Evolutionary conservation across 2,329 filamentous ascomycete genomes (phyloP), one percentile per base, ranked within the genome.

Genomic region (Fusarium citri): DNA sequence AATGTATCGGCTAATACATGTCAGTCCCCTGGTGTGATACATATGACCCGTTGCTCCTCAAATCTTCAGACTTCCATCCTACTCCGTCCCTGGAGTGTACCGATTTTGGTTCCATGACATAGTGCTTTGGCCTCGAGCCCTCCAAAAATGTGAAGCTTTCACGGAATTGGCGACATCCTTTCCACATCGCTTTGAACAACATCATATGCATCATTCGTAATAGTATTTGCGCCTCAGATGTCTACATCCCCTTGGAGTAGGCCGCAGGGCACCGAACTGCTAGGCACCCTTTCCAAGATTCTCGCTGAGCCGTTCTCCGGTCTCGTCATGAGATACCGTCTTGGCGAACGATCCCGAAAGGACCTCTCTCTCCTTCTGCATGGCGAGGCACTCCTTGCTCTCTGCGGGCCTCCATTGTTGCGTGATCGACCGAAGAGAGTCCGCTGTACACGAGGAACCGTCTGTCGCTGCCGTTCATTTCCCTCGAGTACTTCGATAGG

Each of bases 401-500:
- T 65, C 14, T 30, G 12, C 12, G 14, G 28, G 9, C 9, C 11
- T 18, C 37, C 10, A 2, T 18, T 48, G 6, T 28, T 20, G 10
- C 14, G 25, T 14, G 20, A 20, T 30, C 25, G 20, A 6, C n/a
- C 14, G 25, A 71, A 68, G 3, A 64, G 45, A 1, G 20, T 68
- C 11, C 45, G 43, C n/a, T 56, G 43, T 4, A 68, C 54, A 11
- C 50, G 54, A 7, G 59, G 68, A 16, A 58, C 56, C 5, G 59
- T 57, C 16, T 61, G 34, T 25, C 48, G 37, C 11, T 48, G 61
- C 14, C 50, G 28, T 30, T 56, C 59, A 5, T 22, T 34, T 9
- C 43, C 20, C 6, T 37, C 56, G 18, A 64, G 20, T 62, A 74
- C 65, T 30, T 64, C 69, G 18, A 61, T 58, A 5, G 76, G 76